Conservation (phyloP, 495 filamentous ascomycete species). For the Choiromyces venosus region DNA sequence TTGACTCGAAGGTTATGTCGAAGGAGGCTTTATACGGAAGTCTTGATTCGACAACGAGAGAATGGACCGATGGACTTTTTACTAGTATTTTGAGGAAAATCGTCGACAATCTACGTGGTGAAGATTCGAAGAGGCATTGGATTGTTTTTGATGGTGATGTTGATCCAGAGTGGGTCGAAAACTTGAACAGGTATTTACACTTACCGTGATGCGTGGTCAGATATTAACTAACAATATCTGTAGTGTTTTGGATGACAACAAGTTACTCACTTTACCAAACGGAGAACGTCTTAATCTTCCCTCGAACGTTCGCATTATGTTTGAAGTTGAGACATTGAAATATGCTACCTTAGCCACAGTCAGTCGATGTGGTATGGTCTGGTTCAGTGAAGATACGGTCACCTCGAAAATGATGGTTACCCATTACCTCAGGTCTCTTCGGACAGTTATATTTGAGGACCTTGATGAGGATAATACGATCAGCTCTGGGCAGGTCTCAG, state of each 20-base stretch:
- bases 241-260: constrained; percentile 97
- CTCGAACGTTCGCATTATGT: constrained; percentile 95
- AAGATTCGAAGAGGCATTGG: constrained; percentile 95
- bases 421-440: constrained; percentile 80
- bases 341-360: constrained; percentile 97
- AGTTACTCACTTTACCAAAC: constrained; percentile 90
- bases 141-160: constrained; percentile 99
- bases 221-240: constrained; percentile 16
- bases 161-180: constrained; percentile 99
- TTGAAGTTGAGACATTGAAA: constrained; percentile 96
- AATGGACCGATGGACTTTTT: constrained; percentile 98
- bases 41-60: constrained; percentile 89
- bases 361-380: constrained; percentile 99
- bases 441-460: constrained; percentile 79
- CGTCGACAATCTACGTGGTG: constrained; percentile 95
- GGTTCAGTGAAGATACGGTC: constrained; percentile 98
- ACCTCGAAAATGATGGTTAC: constrained; percentile 84
- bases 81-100: constrained; percentile 97
- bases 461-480: constrained; percentile 81
- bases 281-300: constrained; percentile 94
- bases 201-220: background rate
- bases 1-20: constrained; percentile 99
- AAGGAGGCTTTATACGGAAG: constrained; percentile 95
- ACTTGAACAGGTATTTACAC: constrained; percentile 65
- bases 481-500: constrained; percentile 70